Conservation (phyloP, 1,139 yeast genomes). For the Yamadazyma spencermartinsiae region DNA sequence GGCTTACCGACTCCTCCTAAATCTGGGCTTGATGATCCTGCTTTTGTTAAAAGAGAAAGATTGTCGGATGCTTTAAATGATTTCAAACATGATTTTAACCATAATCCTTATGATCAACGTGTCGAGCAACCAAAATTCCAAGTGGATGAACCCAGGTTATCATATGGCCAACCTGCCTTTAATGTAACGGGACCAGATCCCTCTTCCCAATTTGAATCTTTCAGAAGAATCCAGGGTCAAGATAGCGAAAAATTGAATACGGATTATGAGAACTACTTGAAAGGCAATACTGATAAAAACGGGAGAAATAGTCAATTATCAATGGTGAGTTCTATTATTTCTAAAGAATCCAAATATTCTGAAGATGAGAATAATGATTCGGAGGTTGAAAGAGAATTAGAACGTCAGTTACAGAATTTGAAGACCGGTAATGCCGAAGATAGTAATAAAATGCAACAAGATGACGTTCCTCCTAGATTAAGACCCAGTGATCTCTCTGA, state of each 20-base stretch:
- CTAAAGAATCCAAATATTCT: slow-evolving; percentile 35
- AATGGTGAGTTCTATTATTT: slow-evolving; percentile 46
- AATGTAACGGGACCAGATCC: slow-evolving; percentile 9
- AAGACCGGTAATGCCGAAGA: slow-evolving; percentile 27
- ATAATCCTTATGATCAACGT: slow-evolving; percentile 21
- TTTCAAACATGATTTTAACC: slow-evolving; percentile 31
- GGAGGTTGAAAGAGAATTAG: slow-evolving; percentile 40
- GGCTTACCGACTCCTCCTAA: slow-evolving; percentile 13
- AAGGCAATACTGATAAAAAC: slow-evolving; percentile 8
- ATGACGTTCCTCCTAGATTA: slow-evolving; percentile 1
- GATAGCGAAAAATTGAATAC: slow-evolving; percentile 15
- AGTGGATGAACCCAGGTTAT: slow-evolving; percentile 10
- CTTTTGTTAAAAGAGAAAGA: slow-evolving; percentile 15
- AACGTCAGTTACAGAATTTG: slow-evolving; percentile 40
- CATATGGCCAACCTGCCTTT: slow-evolving; percentile 6
- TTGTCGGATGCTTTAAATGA: slow-evolving; percentile 33
- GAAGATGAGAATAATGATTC: slow-evolving; percentile 36
- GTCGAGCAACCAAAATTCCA: slow-evolving; percentile 10
- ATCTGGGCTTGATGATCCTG: slow-evolving; percentile 7
- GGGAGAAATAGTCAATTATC: slow-evolving; percentile 37
- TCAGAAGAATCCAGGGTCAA: slow-evolving; percentile 12
- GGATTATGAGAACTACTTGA: slow-evolving; percentile 35
- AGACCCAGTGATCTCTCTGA: slow-evolving; percentile 3
- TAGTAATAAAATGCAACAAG: background rate
- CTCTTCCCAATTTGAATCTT: slow-evolving; percentile 18